Base-by-base conservation (phyloP, 208 protist genomes). In the Trypanosoma grayi region DNA sequence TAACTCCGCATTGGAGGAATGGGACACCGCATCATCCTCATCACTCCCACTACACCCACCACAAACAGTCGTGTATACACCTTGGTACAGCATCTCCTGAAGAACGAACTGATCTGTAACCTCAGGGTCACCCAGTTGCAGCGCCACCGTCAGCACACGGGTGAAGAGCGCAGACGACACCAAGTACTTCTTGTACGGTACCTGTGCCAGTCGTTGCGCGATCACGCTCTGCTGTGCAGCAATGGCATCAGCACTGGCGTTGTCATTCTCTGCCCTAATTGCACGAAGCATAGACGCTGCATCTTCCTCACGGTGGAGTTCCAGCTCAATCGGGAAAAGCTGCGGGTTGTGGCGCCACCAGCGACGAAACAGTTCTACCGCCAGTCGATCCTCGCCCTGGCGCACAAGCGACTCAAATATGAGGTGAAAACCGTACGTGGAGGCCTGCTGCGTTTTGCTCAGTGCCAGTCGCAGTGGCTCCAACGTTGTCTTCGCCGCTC, bases 331-430 rank as follows among this genome's bases (percentile, higher is more conserved):
- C 0, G 79, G 72, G 41, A 87, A 57, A 28, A 83, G 68, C 31
- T 92, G 81, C 4, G 81, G 78, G 50, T 92, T 92, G 27, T 72
- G 70, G 34, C 65, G 77, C 85, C 85, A 92, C 81, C 85, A 92
- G 53, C 85, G 75, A 52, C 70, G 52, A 25, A 88, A 75, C 11
- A 92, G 43, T 51, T 85, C 75, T 11, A 92, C 37, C 6, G 73
- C 79, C 18, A 86, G 27, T 0, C 51, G 45, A 0, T 52, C 33
- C 41, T 67, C 45, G 20, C 47, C 20, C 36, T 73, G 62, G 14
- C 72, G 54, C 9, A 79, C 27, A 24, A 75, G 56, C 30, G 64
- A 48, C 64, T 87, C 80, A 69, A 83, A 83, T 13, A 71, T 77
- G 11, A 75, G 53, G 53, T 88, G 76, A 43, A 92, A 76, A 16